Conservation (phyloP, 2,329 filamentous ascomycete genomes). For the Tolypocladium amazonense region DNA sequence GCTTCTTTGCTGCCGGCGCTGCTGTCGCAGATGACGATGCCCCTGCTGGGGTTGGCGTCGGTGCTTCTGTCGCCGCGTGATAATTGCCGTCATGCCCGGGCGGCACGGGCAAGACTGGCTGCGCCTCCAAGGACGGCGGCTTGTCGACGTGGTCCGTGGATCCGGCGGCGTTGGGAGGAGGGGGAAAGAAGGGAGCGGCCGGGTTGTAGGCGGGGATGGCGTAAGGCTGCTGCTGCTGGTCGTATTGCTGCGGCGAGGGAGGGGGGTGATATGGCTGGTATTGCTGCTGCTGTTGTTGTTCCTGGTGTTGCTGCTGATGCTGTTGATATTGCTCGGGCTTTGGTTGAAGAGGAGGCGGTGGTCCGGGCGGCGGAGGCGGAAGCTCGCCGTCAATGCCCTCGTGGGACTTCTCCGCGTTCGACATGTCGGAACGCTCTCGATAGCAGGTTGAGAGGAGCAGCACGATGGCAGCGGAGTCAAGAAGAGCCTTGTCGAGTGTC, state of each 20-base stretch:
- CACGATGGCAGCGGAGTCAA: not conserved
- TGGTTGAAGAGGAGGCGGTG: constrained; percentile 2
- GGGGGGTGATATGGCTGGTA: constrained; percentile 3
- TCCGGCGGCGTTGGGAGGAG: constrained; percentile 10
- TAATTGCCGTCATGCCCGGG: not conserved
- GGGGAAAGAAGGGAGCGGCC: constrained; percentile 18
- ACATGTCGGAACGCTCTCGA: not conserved
- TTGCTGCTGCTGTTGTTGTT: constrained; percentile 6
- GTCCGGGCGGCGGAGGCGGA: constrained; percentile 11
- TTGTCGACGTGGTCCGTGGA: not conserved
- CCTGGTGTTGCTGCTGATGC: constrained; percentile 1
- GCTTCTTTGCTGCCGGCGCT: constrained; percentile 5
- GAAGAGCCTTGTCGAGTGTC: not conserved
- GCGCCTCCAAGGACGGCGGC: constrained; percentile 1
- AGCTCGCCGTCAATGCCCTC: constrained; percentile 8
- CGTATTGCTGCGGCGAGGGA: not conserved
- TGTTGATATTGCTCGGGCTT: not conserved
- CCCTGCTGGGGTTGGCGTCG: no score
- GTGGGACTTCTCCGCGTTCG: not conserved
- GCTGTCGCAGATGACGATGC: constrained; percentile 3
- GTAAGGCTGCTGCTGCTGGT: constrained; percentile 7
- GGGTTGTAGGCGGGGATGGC: constrained; percentile 19
- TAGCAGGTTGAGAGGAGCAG: not conserved
- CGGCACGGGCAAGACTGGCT: not conserved
- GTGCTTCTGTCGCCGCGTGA: constrained; percentile 1